phyloP scores from a whole-genome alignment of 2,329 filamentous ascomycete genomes.

The Aspergillus aculeatinus region DNA sequence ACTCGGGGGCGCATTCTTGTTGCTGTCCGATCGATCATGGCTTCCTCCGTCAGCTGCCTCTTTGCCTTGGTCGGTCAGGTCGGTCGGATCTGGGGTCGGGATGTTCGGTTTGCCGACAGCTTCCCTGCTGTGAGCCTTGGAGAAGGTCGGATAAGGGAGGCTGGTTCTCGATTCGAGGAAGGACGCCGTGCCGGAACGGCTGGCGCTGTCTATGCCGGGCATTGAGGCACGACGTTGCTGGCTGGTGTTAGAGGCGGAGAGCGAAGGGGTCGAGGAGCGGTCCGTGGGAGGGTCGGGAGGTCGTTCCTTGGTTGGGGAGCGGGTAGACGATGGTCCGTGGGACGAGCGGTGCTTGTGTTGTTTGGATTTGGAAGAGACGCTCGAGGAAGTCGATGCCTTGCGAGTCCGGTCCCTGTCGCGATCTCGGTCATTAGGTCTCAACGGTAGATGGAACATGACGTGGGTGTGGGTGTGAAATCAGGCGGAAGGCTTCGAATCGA shows the following conservation, averaged over 20 bases:
- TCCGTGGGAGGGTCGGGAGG: constrained; percentile 29
- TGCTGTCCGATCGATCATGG: constrained; percentile 27
- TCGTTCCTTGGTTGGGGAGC: constrained; percentile 36
- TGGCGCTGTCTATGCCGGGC: constrained; percentile 48
- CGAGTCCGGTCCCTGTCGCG: constrained; percentile 30
- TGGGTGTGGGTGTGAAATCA: constrained; percentile 13
- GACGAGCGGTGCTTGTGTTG: constrained; percentile 32
- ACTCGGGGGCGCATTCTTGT: constrained; percentile 46
- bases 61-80: constrained; percentile 55
- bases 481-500: constrained; percentile 23
- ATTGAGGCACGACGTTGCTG: constrained; percentile 50
- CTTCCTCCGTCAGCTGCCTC: constrained; percentile 37
- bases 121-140: constrained; percentile 90
- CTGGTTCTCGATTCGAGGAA: constrained; percentile 49
- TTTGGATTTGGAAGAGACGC: constrained; percentile 28
- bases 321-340: constrained; percentile 30
- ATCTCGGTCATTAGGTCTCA: constrained; percentile 39
- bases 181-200: constrained; percentile 35
- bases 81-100: constrained; percentile 71
- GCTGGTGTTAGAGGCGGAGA: constrained; percentile 23
- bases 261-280: constrained; percentile 31
- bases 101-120: constrained; percentile 57
- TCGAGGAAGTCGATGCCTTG: constrained; percentile 28
- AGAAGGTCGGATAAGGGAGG: constrained; percentile 77
- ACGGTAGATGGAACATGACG: constrained; percentile 38